Evolutionary conservation across 2,329 filamentous ascomycete genomes (phyloP).

Genomic region (Alternaria dauci): DNA sequence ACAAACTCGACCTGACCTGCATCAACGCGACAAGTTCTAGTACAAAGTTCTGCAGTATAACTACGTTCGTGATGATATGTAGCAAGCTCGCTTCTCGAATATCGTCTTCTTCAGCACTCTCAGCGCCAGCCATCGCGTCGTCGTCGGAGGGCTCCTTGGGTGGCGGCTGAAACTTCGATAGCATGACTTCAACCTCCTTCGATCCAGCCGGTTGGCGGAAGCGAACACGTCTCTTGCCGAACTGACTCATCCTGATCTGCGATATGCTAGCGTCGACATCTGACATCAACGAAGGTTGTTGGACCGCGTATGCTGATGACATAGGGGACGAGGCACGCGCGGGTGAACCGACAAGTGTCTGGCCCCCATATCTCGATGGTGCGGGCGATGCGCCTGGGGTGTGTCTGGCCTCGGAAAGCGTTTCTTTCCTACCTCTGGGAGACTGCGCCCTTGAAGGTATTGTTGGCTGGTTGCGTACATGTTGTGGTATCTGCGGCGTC

Average conservation of each 20-base stretch:
- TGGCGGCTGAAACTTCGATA: conserved; percentile 47
- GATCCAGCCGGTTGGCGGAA: conserved; percentile 41
- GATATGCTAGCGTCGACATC: conserved; percentile 47
- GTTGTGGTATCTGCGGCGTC: conserved; percentile 49
- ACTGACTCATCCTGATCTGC: conserved; percentile 39
- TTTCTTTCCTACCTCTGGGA: conserved; percentile 49
- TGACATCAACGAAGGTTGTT: conserved; percentile 44
- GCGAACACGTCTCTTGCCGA: conserved; percentile 47
- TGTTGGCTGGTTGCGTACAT: conserved; percentile 41
- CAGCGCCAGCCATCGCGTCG: conserved; percentile 25
- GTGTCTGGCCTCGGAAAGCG: conserved; percentile 28
- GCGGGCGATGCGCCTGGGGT: conserved; percentile 12
- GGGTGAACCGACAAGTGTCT: conserved; percentile 41
- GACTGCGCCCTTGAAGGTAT: conserved; percentile 47
- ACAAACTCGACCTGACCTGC: conserved; percentile 58
- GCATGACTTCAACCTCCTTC: conserved; percentile 43
- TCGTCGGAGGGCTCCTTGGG: conserved; percentile 36
- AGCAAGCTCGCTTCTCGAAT: conserved; percentile 56
- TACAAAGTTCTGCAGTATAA: conserved; percentile 61
- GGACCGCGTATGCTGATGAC: conserved; percentile 38
- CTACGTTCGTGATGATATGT: conserved; percentile 61
- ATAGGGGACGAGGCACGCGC: conserved; percentile 41
- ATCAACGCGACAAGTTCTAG: conserved; percentile 59
- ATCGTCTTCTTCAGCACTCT: conserved; percentile 34
- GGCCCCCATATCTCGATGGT: conserved; percentile 32